These are phyloP conservation scores for Claviceps pusilla DNA, from an alignment of 2,329 filamentous ascomycete species.

Conservation along the genomic window DNA sequence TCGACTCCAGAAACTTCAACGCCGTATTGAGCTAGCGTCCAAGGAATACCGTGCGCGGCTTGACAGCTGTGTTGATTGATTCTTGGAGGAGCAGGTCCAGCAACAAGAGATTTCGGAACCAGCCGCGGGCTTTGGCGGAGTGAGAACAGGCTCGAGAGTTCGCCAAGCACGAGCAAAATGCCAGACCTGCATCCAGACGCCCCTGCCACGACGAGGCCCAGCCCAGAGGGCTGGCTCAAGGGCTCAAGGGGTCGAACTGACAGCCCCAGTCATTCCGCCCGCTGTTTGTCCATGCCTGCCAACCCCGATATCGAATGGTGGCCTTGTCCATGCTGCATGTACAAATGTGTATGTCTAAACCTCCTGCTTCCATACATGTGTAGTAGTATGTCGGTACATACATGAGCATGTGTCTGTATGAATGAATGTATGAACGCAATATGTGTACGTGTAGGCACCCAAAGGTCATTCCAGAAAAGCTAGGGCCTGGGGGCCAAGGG, in stretches of 20 bases:
- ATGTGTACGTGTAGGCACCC: too few species aligned
- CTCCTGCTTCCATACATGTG: too few species aligned
- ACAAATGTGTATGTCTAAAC: too few species aligned
- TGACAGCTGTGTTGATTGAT: neutral
- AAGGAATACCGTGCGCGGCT: neutral
- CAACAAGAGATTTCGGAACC: neutral
- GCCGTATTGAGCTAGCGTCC: neutral
- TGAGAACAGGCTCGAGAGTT: neutral
- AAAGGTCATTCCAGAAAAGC: too few species aligned
- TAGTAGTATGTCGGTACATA: too few species aligned
- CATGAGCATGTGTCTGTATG: too few species aligned
- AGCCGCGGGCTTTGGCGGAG: neutral
- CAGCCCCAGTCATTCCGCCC: neutral
- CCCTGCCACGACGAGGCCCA: neutral
- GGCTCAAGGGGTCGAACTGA: neutral
- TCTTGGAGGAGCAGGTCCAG: neutral
- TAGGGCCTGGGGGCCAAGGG: slow-evolving; percentile 3
- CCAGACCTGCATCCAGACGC: slow-evolving; percentile 2
- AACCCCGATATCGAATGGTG: neutral
- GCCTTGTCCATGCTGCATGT: neutral
- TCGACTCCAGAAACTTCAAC: neutral
- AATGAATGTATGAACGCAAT: too few species aligned
- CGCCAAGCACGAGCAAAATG: neutral
- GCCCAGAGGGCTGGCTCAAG: neutral
- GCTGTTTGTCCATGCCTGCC: neutral